Evolutionary conservation across 192 early-diverging fungal genomes (phyloP).

Genomic region (Coemansia sp.): DNA sequence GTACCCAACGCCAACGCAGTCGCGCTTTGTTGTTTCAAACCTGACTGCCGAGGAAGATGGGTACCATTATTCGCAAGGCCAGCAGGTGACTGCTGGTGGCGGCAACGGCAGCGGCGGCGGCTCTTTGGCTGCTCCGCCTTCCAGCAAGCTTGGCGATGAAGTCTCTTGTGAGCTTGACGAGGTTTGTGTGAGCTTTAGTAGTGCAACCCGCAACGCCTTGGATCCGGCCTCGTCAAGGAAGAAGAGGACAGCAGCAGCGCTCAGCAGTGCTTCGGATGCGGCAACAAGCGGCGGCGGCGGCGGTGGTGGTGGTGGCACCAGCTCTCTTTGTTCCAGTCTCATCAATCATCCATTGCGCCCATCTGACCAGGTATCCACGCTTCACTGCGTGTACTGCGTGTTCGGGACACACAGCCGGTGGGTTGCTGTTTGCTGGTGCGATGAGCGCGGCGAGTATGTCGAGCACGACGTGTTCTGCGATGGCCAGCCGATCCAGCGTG

Average conservation of each 20-base stretch:
- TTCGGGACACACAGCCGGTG: constrained; percentile 10
- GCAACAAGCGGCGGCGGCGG: not conserved
- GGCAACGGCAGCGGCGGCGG: not conserved
- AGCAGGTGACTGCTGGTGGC: not conserved
- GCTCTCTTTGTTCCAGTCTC: constrained; percentile 15
- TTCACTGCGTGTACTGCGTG: constrained; percentile 44
- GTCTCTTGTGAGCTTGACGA: constrained; percentile 27
- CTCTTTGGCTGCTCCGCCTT: not conserved
- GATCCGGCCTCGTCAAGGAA: too few relatives aligned
- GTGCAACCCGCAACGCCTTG: not conserved
- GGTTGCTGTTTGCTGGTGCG: constrained; percentile 51
- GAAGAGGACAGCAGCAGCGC: not conserved
- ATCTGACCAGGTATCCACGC: constrained; percentile 27
- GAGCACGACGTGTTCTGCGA: constrained; percentile 36
- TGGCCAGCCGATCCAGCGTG: not conserved
- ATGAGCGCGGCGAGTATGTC: constrained; percentile 55
- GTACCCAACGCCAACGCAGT: not conserved
- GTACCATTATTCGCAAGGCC: not conserved
- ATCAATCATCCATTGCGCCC: constrained; percentile 32
- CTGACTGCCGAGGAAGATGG: not conserved
- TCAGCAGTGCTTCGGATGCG: not conserved
- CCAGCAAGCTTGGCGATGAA: constrained; percentile 11
- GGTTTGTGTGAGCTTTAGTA: constrained; percentile 24
- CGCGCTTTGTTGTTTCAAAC: not conserved
- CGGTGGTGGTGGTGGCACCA: not conserved